A percentile compares a stretch with the other conserved stretches of the same genome.
Evolutionary conservation across 2,329 filamentous ascomycete genomes (phyloP).

Genomic region (Paecilomyces dactylethromorphus): DNA sequence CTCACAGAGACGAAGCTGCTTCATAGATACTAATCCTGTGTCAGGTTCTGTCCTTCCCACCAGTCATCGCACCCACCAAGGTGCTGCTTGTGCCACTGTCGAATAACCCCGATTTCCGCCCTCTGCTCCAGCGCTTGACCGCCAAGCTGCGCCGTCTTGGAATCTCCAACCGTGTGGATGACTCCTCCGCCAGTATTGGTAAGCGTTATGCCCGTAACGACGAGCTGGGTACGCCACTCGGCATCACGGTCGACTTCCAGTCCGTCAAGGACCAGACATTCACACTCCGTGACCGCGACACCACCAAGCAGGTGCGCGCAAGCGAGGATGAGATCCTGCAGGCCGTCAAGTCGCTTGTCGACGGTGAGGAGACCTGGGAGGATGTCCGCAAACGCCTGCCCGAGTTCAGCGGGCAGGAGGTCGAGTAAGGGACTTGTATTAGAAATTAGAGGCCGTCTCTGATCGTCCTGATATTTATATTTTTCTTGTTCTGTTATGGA

Average conservation of each 20-base stretch:
- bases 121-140: conserved; percentile 67
- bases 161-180: conserved; percentile 79
- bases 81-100: conserved; percentile 88
- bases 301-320: conserved; percentile 82
- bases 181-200: conserved; percentile 85
- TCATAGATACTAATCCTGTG: conserved; percentile 5
- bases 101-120: conserved; percentile 70
- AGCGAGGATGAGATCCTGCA: conserved; percentile 71
- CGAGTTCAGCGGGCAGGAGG: conserved; percentile 70
- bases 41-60: conserved; percentile 66
- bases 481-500: not conserved
- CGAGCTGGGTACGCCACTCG: conserved; percentile 88
- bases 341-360: conserved; percentile 60
- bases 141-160: conserved; percentile 68
- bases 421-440: conserved; percentile 31
- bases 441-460: not conserved
- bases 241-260: conserved; percentile 94
- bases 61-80: conserved; percentile 83
- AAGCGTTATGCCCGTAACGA: conserved; percentile 94
- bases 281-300: conserved; percentile 85
- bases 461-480: not conserved
- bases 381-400: conserved; percentile 74
- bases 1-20: conserved; percentile 4
- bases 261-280: conserved; percentile 79
- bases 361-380: conserved; percentile 59